phyloP scores from a whole-genome alignment of 1,284 basidiomycete species.

The Meira miltonrushii region DNA sequence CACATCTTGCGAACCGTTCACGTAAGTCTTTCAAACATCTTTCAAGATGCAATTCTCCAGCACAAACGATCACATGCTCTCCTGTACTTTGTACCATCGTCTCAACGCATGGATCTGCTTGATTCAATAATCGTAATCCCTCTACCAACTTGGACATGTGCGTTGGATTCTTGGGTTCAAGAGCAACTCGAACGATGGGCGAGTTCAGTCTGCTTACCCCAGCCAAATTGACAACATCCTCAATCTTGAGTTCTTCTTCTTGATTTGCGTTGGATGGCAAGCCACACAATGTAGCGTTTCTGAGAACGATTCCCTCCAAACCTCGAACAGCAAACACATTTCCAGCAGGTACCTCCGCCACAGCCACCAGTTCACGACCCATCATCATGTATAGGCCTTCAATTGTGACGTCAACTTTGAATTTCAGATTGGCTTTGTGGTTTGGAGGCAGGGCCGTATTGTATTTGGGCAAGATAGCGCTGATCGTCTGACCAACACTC shows the following conservation, averaged over 20 bases:
- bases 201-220: conserved; percentile 54
- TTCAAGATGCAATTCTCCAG: conserved; percentile 95
- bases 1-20: conserved; percentile 87
- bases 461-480: conserved; percentile 81
- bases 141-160: conserved; percentile 87
- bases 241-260: conserved; percentile 21
- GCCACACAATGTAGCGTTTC: conserved; percentile 84
- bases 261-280: conserved; percentile 13
- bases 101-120: conserved; percentile 95
- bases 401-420: conserved; percentile 64
- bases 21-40: conserved; percentile 90
- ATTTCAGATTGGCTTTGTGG: conserved; percentile 62
- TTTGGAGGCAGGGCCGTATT: conserved; percentile 63
- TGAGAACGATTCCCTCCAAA: conserved; percentile 79
- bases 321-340: conserved; percentile 93
- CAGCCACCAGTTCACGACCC: conserved; percentile 84
- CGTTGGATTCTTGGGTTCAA: conserved; percentile 77
- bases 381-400: conserved; percentile 92
- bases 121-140: conserved; percentile 82
- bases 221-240: conserved; percentile 40
- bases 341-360: conserved; percentile 80
- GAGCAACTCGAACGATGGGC: conserved; percentile 90
- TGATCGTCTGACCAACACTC: conserved; percentile 60
- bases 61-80: conserved; percentile 93
- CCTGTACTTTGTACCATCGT: conserved; percentile 94